Evolutionary conservation across 768 basidiomycete species (phyloP), one percentile per base, ranked within the genome.

Genomic region (Tricholoma terreum): DNA sequence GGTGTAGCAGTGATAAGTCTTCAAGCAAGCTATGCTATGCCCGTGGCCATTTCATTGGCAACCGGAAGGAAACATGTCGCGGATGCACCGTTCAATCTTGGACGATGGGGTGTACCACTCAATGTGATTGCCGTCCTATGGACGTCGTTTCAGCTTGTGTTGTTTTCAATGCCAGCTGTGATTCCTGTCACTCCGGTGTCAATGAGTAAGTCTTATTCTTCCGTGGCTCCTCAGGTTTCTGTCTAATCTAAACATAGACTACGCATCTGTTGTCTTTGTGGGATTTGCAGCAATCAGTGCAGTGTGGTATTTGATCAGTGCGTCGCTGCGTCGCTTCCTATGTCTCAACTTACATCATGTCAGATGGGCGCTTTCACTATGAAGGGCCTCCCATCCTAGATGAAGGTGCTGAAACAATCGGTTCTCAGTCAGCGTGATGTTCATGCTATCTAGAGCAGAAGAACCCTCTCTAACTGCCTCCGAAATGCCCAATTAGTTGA

Each of bases 141-240:
- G 86, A 73, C 82, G 56, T 46, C 69, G 50, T 84, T 88, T 52
- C 24, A 27, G 65, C 81, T 84, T 38, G 80, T 87, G 31, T 64
- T 89, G 59, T 87, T 87, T 64, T 85, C 84, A 22, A 87, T 88
- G 85, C 85, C 85, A 4, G 81, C 83, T 7, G 76, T 78, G 36
- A 71, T 87, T 4, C 85, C 86, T 4, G 83, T 81, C 33, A 81
- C 79, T 5, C 60, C 58, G 55, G 71, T 69, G 1, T 72, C 81
- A 4, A 86, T 85, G 74, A 75, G 78, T 78, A 54, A 30, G 74
- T 71, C 31, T 54, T 6, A 27, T 27, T 27, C 24, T 34, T 30
- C n/a, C 22, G 19, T 31, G 52, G 11, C 30, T 53, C 17, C 27
- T 43, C 54, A n/a, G 22, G 7, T n/a, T n/a, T 33, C 11, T 42